These are phyloP conservation scores for Thelonectria blattea DNA, from an alignment of 2,329 filamentous ascomycete species.

Conservation along the genomic window DNA sequence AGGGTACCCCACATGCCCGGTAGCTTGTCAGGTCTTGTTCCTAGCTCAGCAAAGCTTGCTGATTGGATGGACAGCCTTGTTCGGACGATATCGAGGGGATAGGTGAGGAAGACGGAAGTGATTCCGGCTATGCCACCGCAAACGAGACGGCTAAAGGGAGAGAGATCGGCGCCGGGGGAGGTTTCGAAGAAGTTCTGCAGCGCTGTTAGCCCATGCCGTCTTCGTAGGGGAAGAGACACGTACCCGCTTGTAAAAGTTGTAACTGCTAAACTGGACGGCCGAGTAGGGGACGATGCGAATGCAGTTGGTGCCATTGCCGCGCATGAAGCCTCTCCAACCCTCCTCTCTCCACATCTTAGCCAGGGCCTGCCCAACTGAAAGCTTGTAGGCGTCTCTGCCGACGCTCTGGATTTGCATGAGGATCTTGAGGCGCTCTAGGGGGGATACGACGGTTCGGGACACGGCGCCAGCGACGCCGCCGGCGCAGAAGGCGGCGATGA, in stretches of 20 bases:
- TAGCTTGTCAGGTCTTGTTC: constrained; percentile 67
- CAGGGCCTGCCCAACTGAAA: constrained; percentile 87
- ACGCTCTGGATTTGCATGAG: constrained; percentile 95
- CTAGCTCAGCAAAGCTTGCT: constrained; percentile 86
- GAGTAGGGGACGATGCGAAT: constrained; percentile 98
- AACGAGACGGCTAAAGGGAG: constrained; percentile 76
- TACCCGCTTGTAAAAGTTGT: constrained; percentile 96
- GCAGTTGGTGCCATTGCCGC: constrained; percentile 97
- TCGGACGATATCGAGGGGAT: constrained; percentile 96
- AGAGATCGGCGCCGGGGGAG: constrained; percentile 74
- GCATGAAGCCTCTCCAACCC: constrained; percentile 96
- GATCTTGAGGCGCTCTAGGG: constrained; percentile 94
- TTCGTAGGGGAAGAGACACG: constrained; percentile 37
- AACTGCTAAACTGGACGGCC: constrained; percentile 96
- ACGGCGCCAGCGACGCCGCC: constrained; percentile 95
- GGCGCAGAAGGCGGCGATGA: constrained; percentile 90
- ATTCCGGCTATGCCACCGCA: constrained; percentile 93
- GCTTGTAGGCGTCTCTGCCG: constrained; percentile 89
- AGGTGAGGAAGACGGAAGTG: constrained; percentile 93
- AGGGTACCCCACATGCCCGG: constrained; percentile 94
- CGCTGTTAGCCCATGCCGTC: constrained; percentile 5
- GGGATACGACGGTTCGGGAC: constrained; percentile 96
- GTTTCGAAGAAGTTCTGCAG: constrained; percentile 74
- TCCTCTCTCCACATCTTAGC: constrained; percentile 97
- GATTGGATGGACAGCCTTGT: constrained; percentile 96